Conservation (phyloP, 106 monocot species). For the Dendrobium nobile region DNA sequence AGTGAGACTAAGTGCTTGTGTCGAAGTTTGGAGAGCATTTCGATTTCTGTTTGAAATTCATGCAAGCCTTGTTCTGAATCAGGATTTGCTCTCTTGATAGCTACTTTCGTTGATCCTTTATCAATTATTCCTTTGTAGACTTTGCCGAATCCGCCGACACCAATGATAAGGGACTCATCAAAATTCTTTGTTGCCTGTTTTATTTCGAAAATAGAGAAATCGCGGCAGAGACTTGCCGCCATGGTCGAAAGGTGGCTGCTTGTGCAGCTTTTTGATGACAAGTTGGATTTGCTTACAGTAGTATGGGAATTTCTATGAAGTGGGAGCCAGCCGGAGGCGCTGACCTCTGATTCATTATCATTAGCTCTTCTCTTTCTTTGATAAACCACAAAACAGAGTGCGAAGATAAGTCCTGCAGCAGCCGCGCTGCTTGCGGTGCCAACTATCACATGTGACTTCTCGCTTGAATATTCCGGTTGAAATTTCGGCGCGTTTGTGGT, state of each 20-base stretch:
- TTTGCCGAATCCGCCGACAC: slow-evolving; percentile 86
- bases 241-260: slow-evolving; percentile 46
- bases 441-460: background rate
- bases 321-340: slow-evolving; percentile 60
- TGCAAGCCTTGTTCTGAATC: slow-evolving; percentile 65
- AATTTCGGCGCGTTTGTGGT: background rate
- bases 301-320: slow-evolving; percentile 50
- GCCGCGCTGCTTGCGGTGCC: slow-evolving; percentile 38
- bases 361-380: slow-evolving; percentile 32
- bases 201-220: slow-evolving; percentile 70
- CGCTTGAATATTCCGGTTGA: background rate
- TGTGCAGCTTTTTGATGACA: slow-evolving; percentile 45
- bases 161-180: slow-evolving; percentile 69
- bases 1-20: slow-evolving; percentile 75
- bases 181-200: slow-evolving; percentile 65
- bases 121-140: slow-evolving; percentile 63
- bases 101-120: slow-evolving; percentile 28
- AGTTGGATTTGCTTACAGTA: slow-evolving; percentile 29
- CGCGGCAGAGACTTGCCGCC: slow-evolving; percentile 54
- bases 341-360: background rate
- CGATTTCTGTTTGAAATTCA: slow-evolving; percentile 75
- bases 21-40: slow-evolving; percentile 89
- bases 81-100: slow-evolving; percentile 70
- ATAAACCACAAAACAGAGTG: slow-evolving; percentile 36
- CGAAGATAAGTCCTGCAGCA: slow-evolving; percentile 23